Evolutionary conservation across 768 basidiomycete species (phyloP), one percentile per base, ranked within the genome.

Genomic region (Rhizopogon vesiculosus): DNA sequence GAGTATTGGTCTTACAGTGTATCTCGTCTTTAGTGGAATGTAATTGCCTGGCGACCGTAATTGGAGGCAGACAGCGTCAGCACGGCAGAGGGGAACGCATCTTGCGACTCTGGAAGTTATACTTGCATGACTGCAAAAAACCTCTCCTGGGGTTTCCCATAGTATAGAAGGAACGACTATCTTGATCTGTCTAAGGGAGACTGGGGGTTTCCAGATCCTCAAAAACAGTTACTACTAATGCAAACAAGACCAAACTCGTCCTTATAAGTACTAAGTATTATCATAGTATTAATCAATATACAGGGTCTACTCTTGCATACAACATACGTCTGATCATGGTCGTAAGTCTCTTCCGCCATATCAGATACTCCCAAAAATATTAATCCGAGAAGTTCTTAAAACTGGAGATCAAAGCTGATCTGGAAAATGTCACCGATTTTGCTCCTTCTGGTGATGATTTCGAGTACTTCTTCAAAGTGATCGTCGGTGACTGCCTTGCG

Each of bases 381-480:
- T 52, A 38, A 18, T 28, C 9, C 6, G 33, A 25, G 40, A 53
- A 87, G 86, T 78, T 73, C 55, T 75, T 90, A 13, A 74, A 76
- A 57, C 73, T 89, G 31, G 86, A 83, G 45, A 87, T 90, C 68
- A 84, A 85, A 71, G 91, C 91, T 10, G 87, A 89, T 3, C 78
- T 93, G 43, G 89, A 93, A 67, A 86, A 88, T 60, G 83, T 92
- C 57, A 87, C 89, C 8, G 74, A 82, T 61, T 72, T 93, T 29
- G 71, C 73, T 49, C 91, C 91, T 31, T 77, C 79, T n/a, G 69
- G 75, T 3, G 77, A 84, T 31, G 79, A 85, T 59, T 93, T 88
- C 61, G 87, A 91, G 55, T 93, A 82, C 67, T 86, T 87, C 76
- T 93, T 93, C 75, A 68, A 86, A 76, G 90, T 89, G 49, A 45